Conservation (phyloP, 495 filamentous ascomycete species). For the Xylaria telfairii region DNA sequence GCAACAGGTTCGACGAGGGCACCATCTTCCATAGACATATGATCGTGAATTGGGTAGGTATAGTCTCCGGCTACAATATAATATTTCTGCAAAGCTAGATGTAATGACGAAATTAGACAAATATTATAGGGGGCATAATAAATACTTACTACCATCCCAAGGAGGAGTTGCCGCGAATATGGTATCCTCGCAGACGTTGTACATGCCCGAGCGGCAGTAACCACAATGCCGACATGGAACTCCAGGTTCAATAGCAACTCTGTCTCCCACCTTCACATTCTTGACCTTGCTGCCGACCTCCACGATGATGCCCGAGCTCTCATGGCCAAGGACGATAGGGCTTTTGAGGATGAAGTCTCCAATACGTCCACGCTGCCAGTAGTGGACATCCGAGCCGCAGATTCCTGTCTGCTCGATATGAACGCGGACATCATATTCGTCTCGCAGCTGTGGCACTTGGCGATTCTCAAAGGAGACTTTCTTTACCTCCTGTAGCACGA, state of each 20-base stretch:
- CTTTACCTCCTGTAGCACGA: conserved; percentile 47
- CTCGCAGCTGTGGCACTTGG: conserved; percentile 40
- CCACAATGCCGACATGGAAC: conserved; percentile 59
- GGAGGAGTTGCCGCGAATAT: conserved; percentile 61
- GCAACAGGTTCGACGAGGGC: conserved; percentile 62
- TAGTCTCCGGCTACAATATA: conserved; percentile 61
- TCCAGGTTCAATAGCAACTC: conserved; percentile 62
- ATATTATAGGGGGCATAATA: neutral
- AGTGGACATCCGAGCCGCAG: conserved; percentile 45
- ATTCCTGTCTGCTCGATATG: conserved; percentile 48
- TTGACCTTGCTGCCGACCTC: conserved; percentile 71
- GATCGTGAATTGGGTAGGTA: conserved; percentile 58
- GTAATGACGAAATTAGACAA: neutral
- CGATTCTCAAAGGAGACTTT: conserved; percentile 47
- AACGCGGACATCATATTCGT: conserved; percentile 42
- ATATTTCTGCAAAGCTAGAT: conserved; percentile 55
- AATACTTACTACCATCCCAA: conserved; percentile 50
- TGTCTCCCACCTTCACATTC: conserved; percentile 68
- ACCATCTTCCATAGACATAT: conserved; percentile 55
- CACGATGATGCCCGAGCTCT: conserved; percentile 73
- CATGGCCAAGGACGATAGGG: conserved; percentile 71
- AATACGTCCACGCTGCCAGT: conserved; percentile 46
- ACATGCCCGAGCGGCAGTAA: conserved; percentile 58
- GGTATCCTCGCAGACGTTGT: conserved; percentile 61
- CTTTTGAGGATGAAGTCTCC: conserved; percentile 41